Evolutionary conservation across 2,329 filamentous ascomycete species (phyloP).

Genomic region (Rugonectria rugulosa): DNA sequence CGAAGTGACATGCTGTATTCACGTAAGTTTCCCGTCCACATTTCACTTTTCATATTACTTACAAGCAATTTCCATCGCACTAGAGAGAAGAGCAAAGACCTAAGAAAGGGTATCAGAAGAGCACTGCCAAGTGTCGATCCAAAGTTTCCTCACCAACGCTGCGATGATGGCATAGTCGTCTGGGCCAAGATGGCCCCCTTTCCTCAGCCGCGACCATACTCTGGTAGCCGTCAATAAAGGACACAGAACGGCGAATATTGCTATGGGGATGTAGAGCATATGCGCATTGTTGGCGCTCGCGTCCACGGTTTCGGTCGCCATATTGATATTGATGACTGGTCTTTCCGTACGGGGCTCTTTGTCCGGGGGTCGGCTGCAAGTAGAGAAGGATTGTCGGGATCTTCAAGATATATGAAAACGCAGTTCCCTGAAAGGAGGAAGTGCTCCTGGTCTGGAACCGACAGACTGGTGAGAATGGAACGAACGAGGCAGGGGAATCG

Average conservation of each 20-base stretch:
- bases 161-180: slow-evolving; percentile 35
- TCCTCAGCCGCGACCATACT: slow-evolving; percentile 31
- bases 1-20: slow-evolving; percentile 32
- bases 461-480: background rate
- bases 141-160: slow-evolving; percentile 22
- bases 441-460: slow-evolving; percentile 10
- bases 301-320: slow-evolving; percentile 17
- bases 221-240: slow-evolving; percentile 29
- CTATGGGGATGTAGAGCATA: slow-evolving; percentile 37
- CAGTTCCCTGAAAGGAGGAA: slow-evolving; percentile 11
- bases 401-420: slow-evolving; percentile 26
- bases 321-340: background rate
- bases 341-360: slow-evolving; percentile 16
- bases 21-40: background rate
- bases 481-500: background rate
- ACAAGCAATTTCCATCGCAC: slow-evolving; percentile 29
- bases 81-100: slow-evolving; percentile 25
- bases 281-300: slow-evolving; percentile 32
- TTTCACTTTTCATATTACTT: background rate
- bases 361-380: slow-evolving; percentile 20
- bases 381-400: slow-evolving; percentile 18
- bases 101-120: slow-evolving; percentile 2
- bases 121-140: background rate
- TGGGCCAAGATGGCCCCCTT: slow-evolving; percentile 28
- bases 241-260: slow-evolving; percentile 34